phyloP scores from a whole-genome alignment of 2,329 filamentous ascomycete genomes.

The Xylariaceae sp. region DNA sequence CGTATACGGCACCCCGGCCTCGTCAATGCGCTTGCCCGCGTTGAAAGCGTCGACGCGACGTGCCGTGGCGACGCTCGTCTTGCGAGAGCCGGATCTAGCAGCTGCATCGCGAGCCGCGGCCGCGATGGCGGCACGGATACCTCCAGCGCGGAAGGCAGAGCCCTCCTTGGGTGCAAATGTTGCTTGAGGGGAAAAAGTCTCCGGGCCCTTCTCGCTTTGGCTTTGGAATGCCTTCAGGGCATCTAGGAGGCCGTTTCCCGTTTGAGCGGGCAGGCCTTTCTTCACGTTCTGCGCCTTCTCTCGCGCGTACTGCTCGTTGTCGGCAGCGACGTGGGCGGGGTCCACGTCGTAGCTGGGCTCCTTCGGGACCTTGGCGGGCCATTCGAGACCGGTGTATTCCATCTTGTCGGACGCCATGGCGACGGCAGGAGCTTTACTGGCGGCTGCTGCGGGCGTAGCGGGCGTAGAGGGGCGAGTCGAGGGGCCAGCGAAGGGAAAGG shows the following conservation, averaged over 20 bases:
- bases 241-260: constrained; percentile 1
- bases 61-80: neutral
- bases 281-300: neutral
- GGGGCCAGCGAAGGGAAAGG: no score
- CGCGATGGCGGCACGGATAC: constrained; percentile 4
- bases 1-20: neutral
- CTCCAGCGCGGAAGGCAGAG: neutral
- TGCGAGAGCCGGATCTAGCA: constrained; percentile 3
- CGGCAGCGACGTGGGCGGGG: neutral
- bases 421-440: no score
- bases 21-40: constrained; percentile 1
- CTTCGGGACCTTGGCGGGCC: constrained; percentile 2
- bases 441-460: no score
- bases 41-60: constrained; percentile 2
- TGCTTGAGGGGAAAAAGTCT: neutral
- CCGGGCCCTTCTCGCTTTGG: neutral
- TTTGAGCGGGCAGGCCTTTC: neutral
- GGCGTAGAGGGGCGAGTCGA: no score
- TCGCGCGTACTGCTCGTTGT: neutral
- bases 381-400: constrained; percentile 1
- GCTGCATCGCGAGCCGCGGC: constrained; percentile 2
- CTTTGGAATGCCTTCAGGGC: constrained; percentile 1
- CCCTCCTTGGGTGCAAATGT: neutral
- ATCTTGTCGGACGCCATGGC: neutral
- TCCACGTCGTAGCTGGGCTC: constrained; percentile 2